A percentile compares a stretch with the other conserved stretches of the same genome.
Evolutionary conservation across 805 yeast species (phyloP).

Genomic region (Candida schatavii): DNA sequence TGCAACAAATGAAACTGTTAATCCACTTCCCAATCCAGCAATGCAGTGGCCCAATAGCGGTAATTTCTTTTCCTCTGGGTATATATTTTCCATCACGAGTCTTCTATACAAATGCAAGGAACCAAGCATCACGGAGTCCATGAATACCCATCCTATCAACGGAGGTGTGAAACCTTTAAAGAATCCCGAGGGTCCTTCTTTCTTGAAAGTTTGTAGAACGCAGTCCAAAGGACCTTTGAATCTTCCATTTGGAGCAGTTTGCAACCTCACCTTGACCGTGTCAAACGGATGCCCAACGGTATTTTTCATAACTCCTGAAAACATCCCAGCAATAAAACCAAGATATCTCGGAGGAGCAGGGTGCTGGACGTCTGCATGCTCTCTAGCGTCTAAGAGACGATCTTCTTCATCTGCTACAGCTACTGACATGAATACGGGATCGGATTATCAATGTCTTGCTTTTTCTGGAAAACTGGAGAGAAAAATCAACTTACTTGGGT

Average conservation of each 20-base stretch:
- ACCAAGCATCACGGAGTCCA: constrained; percentile 92
- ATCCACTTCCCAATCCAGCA: constrained; percentile 82
- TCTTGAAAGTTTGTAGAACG: constrained; percentile 61
- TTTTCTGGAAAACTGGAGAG: no score
- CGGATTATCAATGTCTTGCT: no score
- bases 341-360: constrained; percentile 47
- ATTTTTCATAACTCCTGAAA: constrained; percentile 83
- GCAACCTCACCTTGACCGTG: constrained; percentile 83
- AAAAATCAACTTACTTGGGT: no score
- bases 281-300: constrained; percentile 94
- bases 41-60: constrained; percentile 73
- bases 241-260: constrained; percentile 55
- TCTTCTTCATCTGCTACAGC: constrained; percentile 29
- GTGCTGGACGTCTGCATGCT: not conserved
- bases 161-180: constrained; percentile 94
- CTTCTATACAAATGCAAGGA: constrained; percentile 76
- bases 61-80: constrained; percentile 56
- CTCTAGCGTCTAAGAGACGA: constrained; percentile 12
- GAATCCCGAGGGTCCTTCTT: constrained; percentile 77
- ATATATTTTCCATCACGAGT: constrained; percentile 61
- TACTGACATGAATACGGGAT: constrained; percentile 26
- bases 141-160: constrained; percentile 85
- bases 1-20: constrained; percentile 93
- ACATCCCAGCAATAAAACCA: constrained; percentile 87
- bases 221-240: constrained; percentile 85